These are phyloP conservation scores for Pichia phayaonensis DNA, from an alignment of 805 yeast genomes.

Conservation along the genomic window DNA sequence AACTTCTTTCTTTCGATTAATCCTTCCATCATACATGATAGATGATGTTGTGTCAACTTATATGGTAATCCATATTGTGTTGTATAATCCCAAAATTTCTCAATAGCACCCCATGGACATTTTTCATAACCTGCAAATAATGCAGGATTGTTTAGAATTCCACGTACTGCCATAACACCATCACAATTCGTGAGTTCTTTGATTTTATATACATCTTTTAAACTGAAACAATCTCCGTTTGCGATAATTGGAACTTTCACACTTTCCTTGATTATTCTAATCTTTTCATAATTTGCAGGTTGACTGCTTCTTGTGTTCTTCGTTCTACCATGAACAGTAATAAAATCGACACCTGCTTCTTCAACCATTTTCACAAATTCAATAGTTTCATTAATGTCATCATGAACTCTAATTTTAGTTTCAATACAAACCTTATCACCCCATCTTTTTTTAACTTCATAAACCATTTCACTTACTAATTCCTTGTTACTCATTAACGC, in stretches of 20 bases:
- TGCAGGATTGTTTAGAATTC: conserved; percentile 80
- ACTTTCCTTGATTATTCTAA: conserved; percentile 51
- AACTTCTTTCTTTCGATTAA: conserved; percentile 39
- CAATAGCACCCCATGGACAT: conserved; percentile 91
- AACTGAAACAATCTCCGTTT: conserved; percentile 85
- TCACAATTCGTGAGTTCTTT: conserved; percentile 65
- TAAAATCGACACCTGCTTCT: conserved; percentile 84
- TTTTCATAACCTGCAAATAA: conserved; percentile 63
- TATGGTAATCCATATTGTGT: conserved; percentile 80
- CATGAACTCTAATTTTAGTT: conserved; percentile 86
- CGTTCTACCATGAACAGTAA: conserved; percentile 91
- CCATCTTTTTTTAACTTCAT: conserved; percentile 68
- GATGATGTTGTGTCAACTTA: conserved; percentile 78
- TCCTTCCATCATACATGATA: conserved; percentile 76
- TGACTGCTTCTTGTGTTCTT: conserved; percentile 75
- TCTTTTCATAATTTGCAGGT: conserved; percentile 81
- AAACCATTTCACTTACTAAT: conserved; percentile 74
- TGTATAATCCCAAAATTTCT: conserved; percentile 70
- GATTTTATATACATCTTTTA: conserved; percentile 58
- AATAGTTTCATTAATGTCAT: conserved; percentile 63
- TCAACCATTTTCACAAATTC: conserved; percentile 68
- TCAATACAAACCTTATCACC: conserved; percentile 73
- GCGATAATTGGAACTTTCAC: conserved; percentile 81
- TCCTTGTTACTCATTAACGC: conserved; percentile 85
- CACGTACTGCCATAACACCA: conserved; percentile 96